Conservation (phyloP, 2,329 filamentous ascomycete genomes). For the Metarhizium brunneum region DNA sequence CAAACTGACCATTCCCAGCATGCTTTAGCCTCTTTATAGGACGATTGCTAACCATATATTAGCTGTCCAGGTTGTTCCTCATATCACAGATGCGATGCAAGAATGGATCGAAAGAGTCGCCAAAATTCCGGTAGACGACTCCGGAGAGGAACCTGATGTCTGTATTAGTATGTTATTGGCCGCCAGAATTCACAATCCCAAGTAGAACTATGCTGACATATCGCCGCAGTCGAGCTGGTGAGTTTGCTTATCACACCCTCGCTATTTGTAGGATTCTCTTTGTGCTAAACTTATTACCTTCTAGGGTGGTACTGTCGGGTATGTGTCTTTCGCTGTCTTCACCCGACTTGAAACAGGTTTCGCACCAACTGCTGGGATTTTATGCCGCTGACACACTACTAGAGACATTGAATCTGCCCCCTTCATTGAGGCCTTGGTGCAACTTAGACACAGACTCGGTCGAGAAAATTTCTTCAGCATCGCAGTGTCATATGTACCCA, state of each 20-base stretch:
- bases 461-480: constrained; percentile 80
- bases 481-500: constrained; percentile 77
- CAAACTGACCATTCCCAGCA: not conserved
- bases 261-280: not conserved
- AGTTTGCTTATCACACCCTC: not conserved
- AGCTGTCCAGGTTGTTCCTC: constrained; percentile 80
- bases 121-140: constrained; percentile 77
- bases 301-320: constrained; percentile 50
- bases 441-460: constrained; percentile 64
- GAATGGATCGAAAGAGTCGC: constrained; percentile 88
- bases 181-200: not conserved
- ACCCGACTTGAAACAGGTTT: not conserved
- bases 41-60: not conserved
- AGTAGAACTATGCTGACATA: not conserved
- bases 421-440: constrained; percentile 78
- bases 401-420: constrained; percentile 65
- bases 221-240: not conserved
- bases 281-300: not conserved
- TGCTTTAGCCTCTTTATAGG: not conserved
- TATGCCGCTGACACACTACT: constrained; percentile 32
- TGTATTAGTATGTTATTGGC: constrained; percentile 64
- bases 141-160: constrained; percentile 74
- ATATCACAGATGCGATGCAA: constrained; percentile 85
- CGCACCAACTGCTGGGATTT: not conserved
- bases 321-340: not conserved